phyloP scores from a whole-genome alignment of 441 rosid genomes.

The Jatropha podagrica region DNA sequence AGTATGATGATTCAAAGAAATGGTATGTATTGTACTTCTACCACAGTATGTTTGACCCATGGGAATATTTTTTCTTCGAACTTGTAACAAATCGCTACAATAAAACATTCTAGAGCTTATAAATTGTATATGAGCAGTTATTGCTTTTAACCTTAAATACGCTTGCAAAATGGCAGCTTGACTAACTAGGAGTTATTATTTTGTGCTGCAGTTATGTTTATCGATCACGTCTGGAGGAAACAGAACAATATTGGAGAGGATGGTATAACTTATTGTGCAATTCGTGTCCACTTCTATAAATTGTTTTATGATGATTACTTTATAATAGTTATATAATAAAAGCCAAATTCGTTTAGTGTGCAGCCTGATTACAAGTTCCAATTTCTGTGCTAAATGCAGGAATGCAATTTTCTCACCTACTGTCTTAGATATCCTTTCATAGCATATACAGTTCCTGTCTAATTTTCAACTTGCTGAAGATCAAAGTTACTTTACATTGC shows the following conservation, averaged over 20 bases:
- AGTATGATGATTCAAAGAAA: constrained; percentile 72
- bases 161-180: neutral
- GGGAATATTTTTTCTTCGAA: neutral
- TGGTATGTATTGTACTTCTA: constrained; percentile 56
- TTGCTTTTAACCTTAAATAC: neutral
- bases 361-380: neutral
- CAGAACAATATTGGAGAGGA: constrained; percentile 96
- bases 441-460: neutral
- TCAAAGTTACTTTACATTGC: neutral
- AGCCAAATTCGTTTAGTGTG: neutral
- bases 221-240: constrained; percentile 67
- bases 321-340: constrained; percentile 7
- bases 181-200: constrained; percentile 25
- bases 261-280: constrained; percentile 50
- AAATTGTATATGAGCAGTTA: neutral
- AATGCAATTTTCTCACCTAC: neutral
- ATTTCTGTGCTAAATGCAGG: neutral
- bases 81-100: neutral
- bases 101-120: neutral
- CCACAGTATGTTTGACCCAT: neutral
- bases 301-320: neutral
- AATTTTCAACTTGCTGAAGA: neutral
- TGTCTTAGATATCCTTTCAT: neutral
- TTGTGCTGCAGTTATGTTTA: constrained; percentile 59
- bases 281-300: constrained; percentile 2